Percentiles rank a stretch among this genome's conserved stretches.
Conservation (phyloP, 2,329 filamentous ascomycete species). For the Fusarium sp. region DNA sequence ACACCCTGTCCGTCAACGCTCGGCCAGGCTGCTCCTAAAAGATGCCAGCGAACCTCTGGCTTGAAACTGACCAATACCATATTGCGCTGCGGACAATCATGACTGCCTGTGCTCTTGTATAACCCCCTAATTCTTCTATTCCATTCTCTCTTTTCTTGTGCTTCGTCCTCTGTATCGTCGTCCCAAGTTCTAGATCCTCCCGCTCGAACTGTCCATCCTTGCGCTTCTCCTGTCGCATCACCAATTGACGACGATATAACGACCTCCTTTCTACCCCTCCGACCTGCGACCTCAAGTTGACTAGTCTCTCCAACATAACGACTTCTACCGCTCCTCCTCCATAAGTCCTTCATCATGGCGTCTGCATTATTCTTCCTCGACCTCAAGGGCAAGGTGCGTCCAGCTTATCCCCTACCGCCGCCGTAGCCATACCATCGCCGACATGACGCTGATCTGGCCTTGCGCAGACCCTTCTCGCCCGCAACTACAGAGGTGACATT, state of each 20-base stretch:
- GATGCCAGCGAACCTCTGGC: slow-evolving; percentile 43
- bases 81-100: slow-evolving; percentile 36
- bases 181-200: slow-evolving; percentile 12
- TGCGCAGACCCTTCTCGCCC: slow-evolving; percentile 91
- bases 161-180: slow-evolving; percentile 1
- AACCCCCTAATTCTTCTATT: slow-evolving; percentile 26
- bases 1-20: slow-evolving; percentile 15
- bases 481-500: slow-evolving; percentile 98
- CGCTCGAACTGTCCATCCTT: slow-evolving; percentile 29
- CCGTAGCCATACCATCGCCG: slow-evolving; percentile 16
- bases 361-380: slow-evolving; percentile 99
- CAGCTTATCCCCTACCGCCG: slow-evolving; percentile 1
- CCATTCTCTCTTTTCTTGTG: slow-evolving; percentile 11
- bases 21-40: slow-evolving; percentile 41
- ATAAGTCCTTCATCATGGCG: slow-evolving; percentile 74
- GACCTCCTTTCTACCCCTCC: slow-evolving; percentile 44
- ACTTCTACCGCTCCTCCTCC: slow-evolving; percentile 28
- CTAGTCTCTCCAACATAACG: slow-evolving; percentile 7
- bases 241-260: slow-evolving; percentile 43
- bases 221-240: slow-evolving; percentile 31
- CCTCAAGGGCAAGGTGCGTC: slow-evolving; percentile 94
- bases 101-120: slow-evolving; percentile 43
- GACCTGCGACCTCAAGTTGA: slow-evolving; percentile 19
- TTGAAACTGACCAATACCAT: slow-evolving; percentile 15
- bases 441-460: slow-evolving; percentile 37